Percentiles rank a stretch among this genome's conserved stretches.
Conservation (phyloP, 148 eudicot genomes). For the Polygonum aviculare region DNA sequence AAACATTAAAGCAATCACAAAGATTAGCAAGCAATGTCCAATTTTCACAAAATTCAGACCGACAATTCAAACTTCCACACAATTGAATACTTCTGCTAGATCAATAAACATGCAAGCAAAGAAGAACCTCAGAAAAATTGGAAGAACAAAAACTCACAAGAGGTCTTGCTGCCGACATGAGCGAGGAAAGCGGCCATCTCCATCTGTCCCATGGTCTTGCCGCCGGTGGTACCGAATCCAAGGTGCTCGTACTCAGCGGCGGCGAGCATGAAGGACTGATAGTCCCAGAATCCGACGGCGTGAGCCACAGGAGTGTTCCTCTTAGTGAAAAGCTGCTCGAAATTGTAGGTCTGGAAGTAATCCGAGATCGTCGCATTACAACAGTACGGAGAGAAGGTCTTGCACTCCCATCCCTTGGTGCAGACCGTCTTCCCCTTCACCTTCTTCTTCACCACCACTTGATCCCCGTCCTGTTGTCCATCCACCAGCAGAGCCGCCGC, state of each 20-base stretch:
- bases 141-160: slow-evolving; percentile 40
- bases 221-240: slow-evolving; percentile 86
- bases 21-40: not conserved
- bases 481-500: slow-evolving; percentile 4
- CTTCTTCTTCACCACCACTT: slow-evolving; percentile 25
- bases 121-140: not conserved
- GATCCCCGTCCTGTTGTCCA: no score
- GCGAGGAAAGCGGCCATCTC: slow-evolving; percentile 86
- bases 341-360: slow-evolving; percentile 62
- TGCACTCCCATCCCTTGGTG: slow-evolving; percentile 73
- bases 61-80: not conserved
- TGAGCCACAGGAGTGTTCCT: slow-evolving; percentile 72
- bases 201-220: slow-evolving; percentile 44
- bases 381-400: slow-evolving; percentile 44
- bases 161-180: slow-evolving; percentile 83
- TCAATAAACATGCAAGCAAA: not conserved
- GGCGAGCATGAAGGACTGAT: slow-evolving; percentile 59
- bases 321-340: slow-evolving; percentile 72
- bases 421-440: slow-evolving; percentile 66
- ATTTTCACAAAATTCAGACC: not conserved
- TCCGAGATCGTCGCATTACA: slow-evolving; percentile 81
- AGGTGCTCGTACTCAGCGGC: slow-evolving; percentile 46
- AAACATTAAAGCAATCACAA: not conserved
- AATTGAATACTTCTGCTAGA: not conserved
- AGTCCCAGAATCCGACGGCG: slow-evolving; percentile 92